Conservation (phyloP, 1,139 yeast species). For the Yamadazyma taylorii region DNA sequence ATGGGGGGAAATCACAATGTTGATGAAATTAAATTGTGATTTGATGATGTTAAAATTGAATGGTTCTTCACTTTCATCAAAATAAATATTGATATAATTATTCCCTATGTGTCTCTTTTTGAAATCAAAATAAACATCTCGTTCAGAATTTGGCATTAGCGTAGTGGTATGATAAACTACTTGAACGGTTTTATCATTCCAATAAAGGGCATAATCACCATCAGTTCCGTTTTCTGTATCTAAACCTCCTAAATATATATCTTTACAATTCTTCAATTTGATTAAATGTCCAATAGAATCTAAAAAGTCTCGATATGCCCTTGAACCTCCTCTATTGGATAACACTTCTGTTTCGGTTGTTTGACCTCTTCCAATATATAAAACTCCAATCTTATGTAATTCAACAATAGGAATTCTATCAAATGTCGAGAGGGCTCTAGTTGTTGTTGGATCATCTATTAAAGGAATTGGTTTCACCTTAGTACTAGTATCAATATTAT, state of each 20-base stretch:
- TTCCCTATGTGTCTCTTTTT: constrained; percentile 89
- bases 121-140: constrained; percentile 41
- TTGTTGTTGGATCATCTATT: constrained; percentile 48
- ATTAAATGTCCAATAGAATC: constrained; percentile 59
- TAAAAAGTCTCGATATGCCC: constrained; percentile 59
- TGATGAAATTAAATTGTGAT: constrained; percentile 81
- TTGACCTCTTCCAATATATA: constrained; percentile 74
- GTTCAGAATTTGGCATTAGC: constrained; percentile 61
- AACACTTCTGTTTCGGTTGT: constrained; percentile 62
- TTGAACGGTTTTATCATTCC: constrained; percentile 73
- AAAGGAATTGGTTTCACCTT: constrained; percentile 36
- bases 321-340: constrained; percentile 64
- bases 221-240: constrained; percentile 69
- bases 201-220: constrained; percentile 74
- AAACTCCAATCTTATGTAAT: constrained; percentile 74
- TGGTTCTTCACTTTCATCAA: constrained; percentile 66
- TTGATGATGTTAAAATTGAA: constrained; percentile 72
- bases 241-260: constrained; percentile 75
- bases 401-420: constrained; percentile 81
- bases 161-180: constrained; percentile 78
- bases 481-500: constrained; percentile 21
- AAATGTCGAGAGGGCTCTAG: constrained; percentile 61
- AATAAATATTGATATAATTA: constrained; percentile 76
- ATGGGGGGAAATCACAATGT: constrained; percentile 75
- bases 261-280: constrained; percentile 49